Conservation (phyloP, 805 yeast genomes). For the Metschnikowia gelsemii region DNA sequence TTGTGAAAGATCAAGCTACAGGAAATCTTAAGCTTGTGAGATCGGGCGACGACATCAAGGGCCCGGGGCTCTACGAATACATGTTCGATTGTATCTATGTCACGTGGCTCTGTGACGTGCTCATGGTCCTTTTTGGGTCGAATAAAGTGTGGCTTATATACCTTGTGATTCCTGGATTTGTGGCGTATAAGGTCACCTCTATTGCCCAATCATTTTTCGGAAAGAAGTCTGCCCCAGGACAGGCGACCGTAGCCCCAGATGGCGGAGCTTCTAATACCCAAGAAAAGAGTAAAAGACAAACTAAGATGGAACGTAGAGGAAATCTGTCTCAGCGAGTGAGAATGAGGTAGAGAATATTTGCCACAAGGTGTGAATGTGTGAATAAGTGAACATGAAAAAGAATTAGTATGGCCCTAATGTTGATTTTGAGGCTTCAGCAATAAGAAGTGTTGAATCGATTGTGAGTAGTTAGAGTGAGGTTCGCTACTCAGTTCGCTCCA, state of each 20-base stretch:
- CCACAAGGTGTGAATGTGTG: not conserved
- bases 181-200: constrained; percentile 46
- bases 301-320: constrained; percentile 19
- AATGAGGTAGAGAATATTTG: not conserved
- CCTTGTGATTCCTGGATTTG: constrained; percentile 52
- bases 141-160: constrained; percentile 61
- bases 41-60: constrained; percentile 62
- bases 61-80: constrained; percentile 67
- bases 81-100: constrained; percentile 68
- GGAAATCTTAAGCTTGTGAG: constrained; percentile 37
- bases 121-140: constrained; percentile 54
- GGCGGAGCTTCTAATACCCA: constrained; percentile 4
- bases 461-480: too few relatives aligned
- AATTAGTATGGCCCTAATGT: too few relatives aligned
- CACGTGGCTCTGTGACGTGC: constrained; percentile 56
- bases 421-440: too few relatives aligned
- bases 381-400: too few relatives aligned
- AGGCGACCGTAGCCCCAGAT: not conserved
- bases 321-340: constrained; percentile 10
- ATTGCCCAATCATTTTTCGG: constrained; percentile 27
- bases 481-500: too few relatives aligned
- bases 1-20: constrained; percentile 36
- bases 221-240: constrained; percentile 6
- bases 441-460: too few relatives aligned
- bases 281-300: constrained; percentile 20